phyloP scores from a whole-genome alignment of 2,329 filamentous ascomycete species.

The Claviceps sp. region DNA sequence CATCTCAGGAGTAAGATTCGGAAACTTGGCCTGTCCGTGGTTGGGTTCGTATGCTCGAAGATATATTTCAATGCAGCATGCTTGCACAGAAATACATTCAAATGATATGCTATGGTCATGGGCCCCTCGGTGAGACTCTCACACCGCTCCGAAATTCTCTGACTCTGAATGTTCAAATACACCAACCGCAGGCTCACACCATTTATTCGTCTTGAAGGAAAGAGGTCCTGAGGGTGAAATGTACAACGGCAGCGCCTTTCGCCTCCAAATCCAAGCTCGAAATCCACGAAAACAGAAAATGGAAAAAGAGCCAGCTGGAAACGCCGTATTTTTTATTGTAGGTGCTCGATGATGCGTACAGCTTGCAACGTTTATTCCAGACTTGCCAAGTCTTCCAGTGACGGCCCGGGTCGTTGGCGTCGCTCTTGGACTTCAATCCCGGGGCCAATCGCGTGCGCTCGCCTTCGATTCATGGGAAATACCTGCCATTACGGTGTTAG shows the following conservation, averaged over 20 bases:
- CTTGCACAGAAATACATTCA: no score
- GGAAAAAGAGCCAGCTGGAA: background rate
- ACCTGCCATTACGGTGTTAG: slow-evolving; percentile 25
- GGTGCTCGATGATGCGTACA: background rate
- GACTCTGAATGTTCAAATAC: no score
- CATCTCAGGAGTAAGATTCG: no score
- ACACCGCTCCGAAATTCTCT: no score
- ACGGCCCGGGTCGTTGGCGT: slow-evolving; percentile 40
- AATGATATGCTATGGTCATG: no score
- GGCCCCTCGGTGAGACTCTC: no score
- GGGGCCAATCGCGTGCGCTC: slow-evolving; percentile 56
- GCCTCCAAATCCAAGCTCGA: background rate
- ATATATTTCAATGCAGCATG: no score
- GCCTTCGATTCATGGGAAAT: slow-evolving; percentile 46
- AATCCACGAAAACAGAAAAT: background rate
- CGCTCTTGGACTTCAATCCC: slow-evolving; percentile 69
- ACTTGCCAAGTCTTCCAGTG: slow-evolving; percentile 52
- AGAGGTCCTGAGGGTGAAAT: no score
- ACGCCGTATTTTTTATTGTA: background rate
- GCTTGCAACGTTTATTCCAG: slow-evolving; percentile 42
- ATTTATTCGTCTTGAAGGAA: no score
- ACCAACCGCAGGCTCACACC: no score
- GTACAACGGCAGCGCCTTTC: background rate
- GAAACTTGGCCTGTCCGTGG: no score
- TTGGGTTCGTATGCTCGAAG: no score